Base-by-base conservation (phyloP, 2,329 filamentous ascomycete species). In the Diaporthe citriasiana region DNA sequence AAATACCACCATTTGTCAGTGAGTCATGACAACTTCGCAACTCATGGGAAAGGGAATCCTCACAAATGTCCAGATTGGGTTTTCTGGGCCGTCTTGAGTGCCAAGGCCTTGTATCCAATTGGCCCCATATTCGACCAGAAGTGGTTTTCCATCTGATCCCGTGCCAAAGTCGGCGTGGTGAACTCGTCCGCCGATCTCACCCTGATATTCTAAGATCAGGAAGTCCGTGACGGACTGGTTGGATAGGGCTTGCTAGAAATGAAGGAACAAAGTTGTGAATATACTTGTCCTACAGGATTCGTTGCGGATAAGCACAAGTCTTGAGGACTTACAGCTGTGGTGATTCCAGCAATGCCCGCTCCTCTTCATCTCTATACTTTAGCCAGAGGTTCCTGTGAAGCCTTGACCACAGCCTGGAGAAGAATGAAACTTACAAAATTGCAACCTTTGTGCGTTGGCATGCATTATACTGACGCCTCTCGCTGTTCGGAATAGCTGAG, bases 1-100 rank as follows among this genome's bases (percentile, higher is more conserved):
- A 35, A 50, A 35, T 3, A 17, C 30, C 17, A n/a, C 0, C 5
- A n/a, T 63, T 5, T 63, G 9, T 63, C 17, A 63, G 59, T 33
- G 40, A 15, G 8, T 2, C 8, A 8, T 27, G 25, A 4, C 22
- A 3, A 10, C 4, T 13, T 45, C 27, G 2, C 12, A 13, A 13
- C 13, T 13, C 5, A n/a, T 22, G 42, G 30, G 30, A 7, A 27
- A 50, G 2, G 0, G 22, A 1, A 0, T 19, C 10, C 60, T 4
- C 25, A 65, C 60, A 19, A 66, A 51, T 38, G 45, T 66, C 60
- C 60, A 66, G 42, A 66, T 66, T 25, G 60, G 60, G 22, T 66
- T 66, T 19, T 66, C 60, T 35, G 42, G 60, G 13, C 60, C 42
- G 4, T 25, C 60, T 17, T 50, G 6, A 10, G n/a, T 12, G 8